These are phyloP conservation scores for Aspergillus unguis DNA, from an alignment of 2,329 filamentous ascomycete genomes.

Conservation along the genomic window DNA sequence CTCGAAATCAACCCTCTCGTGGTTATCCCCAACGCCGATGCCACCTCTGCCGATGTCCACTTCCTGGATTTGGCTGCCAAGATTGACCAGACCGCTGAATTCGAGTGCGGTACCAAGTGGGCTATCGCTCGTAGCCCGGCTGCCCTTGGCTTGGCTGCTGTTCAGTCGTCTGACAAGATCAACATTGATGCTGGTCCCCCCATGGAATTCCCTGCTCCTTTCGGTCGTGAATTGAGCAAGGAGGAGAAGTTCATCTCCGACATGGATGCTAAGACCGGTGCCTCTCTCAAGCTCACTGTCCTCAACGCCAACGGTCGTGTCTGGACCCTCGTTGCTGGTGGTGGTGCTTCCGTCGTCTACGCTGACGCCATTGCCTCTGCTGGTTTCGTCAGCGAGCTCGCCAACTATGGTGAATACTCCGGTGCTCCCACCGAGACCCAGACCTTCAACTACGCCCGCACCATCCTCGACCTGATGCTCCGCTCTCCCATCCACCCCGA, in stretches of 20 bases:
- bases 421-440: slow-evolving; percentile 98
- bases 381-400: slow-evolving; percentile 91
- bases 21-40: slow-evolving; percentile 89
- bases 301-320: slow-evolving; percentile 88
- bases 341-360: slow-evolving; percentile 98
- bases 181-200: slow-evolving; percentile 94
- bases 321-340: slow-evolving; percentile 98
- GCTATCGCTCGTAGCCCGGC: slow-evolving; percentile 88
- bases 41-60: slow-evolving; percentile 89
- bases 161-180: slow-evolving; percentile 68
- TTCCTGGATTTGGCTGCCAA: slow-evolving; percentile 99
- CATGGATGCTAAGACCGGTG: slow-evolving; percentile 98
- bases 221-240: slow-evolving; percentile 97
- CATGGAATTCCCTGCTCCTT: slow-evolving; percentile 98
- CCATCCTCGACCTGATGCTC: slow-evolving; percentile 95
- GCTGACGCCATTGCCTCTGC: slow-evolving; percentile 96
- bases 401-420: slow-evolving; percentile 99
- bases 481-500: slow-evolving; percentile 78
- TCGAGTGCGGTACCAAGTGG: slow-evolving; percentile 99
- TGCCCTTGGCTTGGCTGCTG: slow-evolving; percentile 76
- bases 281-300: slow-evolving; percentile 96
- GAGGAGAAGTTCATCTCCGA: slow-evolving; percentile 99
- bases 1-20: slow-evolving; percentile 99
- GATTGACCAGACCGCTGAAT: slow-evolving; percentile 98
- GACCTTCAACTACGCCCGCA: slow-evolving; percentile 98